Evolutionary conservation across 495 filamentous ascomycete genomes (phyloP).

Genomic region (Chaetomium cochliodes): DNA sequence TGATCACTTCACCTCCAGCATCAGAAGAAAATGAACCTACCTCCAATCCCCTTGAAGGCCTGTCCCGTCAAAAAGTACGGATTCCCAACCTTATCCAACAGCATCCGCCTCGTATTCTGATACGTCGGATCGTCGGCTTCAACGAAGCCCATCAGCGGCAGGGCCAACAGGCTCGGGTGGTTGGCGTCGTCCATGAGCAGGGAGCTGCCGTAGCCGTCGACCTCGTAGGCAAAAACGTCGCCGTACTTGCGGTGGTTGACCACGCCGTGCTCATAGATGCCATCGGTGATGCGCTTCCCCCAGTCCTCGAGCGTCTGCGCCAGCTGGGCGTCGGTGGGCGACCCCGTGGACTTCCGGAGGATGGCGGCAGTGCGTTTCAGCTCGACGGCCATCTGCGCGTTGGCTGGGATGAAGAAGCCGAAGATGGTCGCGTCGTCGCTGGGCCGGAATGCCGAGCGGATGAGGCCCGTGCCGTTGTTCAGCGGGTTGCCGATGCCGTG

Average conservation of each 20-base stretch:
- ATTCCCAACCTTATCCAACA: constrained; percentile 74
- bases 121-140: constrained; percentile 65
- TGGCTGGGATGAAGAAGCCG: constrained; percentile 93
- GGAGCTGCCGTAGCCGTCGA: constrained; percentile 89
- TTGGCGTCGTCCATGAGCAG: constrained; percentile 99
- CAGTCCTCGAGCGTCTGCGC: constrained; percentile 58
- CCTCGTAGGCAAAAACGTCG: constrained; percentile 91
- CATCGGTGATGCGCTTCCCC: constrained; percentile 66
- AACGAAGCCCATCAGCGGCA: constrained; percentile 86
- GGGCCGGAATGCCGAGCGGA: constrained; percentile 92
- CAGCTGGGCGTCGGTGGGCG: constrained; percentile 45
- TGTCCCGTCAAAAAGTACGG: constrained; percentile 82
- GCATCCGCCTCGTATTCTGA: constrained; percentile 88
- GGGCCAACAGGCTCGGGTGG: constrained; percentile 80
- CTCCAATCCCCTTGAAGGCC: constrained; percentile 87
- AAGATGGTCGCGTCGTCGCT: constrained; percentile 96
- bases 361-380: constrained; percentile 73
- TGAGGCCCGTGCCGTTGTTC: constrained; percentile 75
- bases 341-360: constrained; percentile 55
- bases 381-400: constrained; percentile 93
- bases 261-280: constrained; percentile 86
- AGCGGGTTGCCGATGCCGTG: constrained; percentile 86
- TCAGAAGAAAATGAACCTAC: constrained; percentile 38
- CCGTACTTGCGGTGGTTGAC: constrained; percentile 81
- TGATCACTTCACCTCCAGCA: background rate